phyloP scores from a whole-genome alignment of 352 stramenopile species.

The Pythium grandisporangium region DNA sequence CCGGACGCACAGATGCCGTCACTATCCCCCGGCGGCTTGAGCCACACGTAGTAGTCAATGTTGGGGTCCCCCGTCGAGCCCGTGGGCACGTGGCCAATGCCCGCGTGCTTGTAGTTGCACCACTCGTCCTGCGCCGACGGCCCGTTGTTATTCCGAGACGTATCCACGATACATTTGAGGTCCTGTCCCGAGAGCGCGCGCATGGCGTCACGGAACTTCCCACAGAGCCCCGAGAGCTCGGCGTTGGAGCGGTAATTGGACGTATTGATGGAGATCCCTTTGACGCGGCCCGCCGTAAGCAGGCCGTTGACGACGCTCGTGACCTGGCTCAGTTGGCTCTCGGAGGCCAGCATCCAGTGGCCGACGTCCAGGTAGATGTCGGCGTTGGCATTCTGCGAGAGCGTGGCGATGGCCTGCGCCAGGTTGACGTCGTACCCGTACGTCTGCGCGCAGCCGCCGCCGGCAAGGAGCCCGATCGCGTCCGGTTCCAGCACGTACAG shows the following conservation, averaged over 20 bases:
- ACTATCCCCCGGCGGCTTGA: constrained; percentile 49
- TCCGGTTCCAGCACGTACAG: constrained; percentile 69
- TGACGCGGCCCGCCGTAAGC: constrained; percentile 21
- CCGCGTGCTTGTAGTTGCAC: constrained; percentile 57
- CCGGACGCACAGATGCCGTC: constrained; percentile 34
- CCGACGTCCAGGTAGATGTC: constrained; percentile 56
- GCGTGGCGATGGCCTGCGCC: constrained; percentile 20
- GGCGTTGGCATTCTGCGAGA: constrained; percentile 42
- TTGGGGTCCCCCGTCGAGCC: constrained; percentile 24
- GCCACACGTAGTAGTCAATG: constrained; percentile 48
- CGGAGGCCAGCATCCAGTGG: constrained; percentile 34
- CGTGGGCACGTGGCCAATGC: constrained; percentile 41
- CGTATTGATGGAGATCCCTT: constrained; percentile 63
- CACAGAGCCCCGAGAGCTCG: constrained; percentile 39
- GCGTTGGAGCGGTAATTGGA: constrained; percentile 59
- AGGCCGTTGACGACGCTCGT: constrained; percentile 32
- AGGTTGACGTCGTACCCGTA: constrained; percentile 43
- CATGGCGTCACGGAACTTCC: constrained; percentile 35
- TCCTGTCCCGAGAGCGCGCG: constrained; percentile 21
- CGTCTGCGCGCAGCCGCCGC: constrained; percentile 26
- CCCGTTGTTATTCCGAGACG: constrained; percentile 49
- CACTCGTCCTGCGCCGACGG: constrained; percentile 30
- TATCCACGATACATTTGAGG: constrained; percentile 51
- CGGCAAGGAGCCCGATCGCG: constrained; percentile 33
- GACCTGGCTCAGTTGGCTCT: constrained; percentile 12